A percentile compares a stretch with the other conserved stretches of the same genome.
These are phyloP conservation scores for Parastagonospora avenae DNA, from an alignment of 2,329 filamentous ascomycete species.

Conservation along the genomic window DNA sequence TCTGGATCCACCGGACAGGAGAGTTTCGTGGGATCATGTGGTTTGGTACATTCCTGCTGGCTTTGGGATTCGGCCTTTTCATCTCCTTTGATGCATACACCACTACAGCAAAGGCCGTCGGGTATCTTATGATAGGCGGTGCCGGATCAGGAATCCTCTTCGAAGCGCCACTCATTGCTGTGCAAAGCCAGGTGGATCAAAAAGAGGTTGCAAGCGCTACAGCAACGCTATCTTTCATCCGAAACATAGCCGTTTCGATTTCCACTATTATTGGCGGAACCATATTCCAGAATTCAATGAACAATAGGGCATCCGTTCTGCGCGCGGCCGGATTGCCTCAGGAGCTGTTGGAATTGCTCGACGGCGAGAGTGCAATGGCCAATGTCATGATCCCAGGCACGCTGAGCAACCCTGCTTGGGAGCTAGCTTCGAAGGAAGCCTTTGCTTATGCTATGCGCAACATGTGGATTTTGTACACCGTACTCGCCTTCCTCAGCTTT, in stretches of 20 bases:
- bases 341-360: conserved; percentile 55
- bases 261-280: conserved; percentile 58
- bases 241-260: conserved; percentile 52
- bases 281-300: conserved; percentile 65
- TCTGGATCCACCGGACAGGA: conserved; percentile 54
- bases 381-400: conserved; percentile 61
- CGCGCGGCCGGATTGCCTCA: conserved; percentile 55
- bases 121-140: conserved; percentile 57
- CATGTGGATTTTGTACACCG: conserved; percentile 57
- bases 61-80: conserved; percentile 44
- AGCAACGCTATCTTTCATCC: conserved; percentile 56
- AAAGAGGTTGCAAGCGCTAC: conserved; percentile 59
- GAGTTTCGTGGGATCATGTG: conserved; percentile 48
- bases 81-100: conserved; percentile 37
- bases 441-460: conserved; percentile 52
- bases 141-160: conserved; percentile 60
- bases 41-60: conserved; percentile 38
- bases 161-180: conserved; percentile 60
- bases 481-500: conserved; percentile 47
- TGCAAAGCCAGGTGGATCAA: conserved; percentile 59
- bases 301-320: conserved; percentile 56
- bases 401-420: conserved; percentile 54
- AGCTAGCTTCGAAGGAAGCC: conserved; percentile 47
- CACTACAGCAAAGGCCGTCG: conserved; percentile 47
- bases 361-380: conserved; percentile 64